Evolutionary conservation across 129 eudicot species (phyloP).

Genomic region (Cynara cardunculus): DNA sequence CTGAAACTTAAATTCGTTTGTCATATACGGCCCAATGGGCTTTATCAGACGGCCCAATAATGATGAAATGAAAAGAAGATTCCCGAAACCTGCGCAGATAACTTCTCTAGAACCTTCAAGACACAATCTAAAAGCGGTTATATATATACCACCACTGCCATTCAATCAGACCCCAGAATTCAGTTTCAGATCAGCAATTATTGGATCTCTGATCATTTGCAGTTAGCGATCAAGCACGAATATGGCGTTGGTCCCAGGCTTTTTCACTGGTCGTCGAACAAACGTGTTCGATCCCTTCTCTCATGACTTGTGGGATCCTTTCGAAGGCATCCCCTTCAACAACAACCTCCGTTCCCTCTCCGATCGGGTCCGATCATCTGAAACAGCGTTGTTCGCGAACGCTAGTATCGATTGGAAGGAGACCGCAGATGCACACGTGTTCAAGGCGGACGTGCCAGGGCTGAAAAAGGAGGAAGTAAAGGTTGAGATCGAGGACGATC

Average conservation of each 20-base stretch:
- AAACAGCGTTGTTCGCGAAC: constrained; percentile 16
- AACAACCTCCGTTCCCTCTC: constrained; percentile 6
- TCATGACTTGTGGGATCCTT: constrained; percentile 28
- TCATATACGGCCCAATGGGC: neutral
- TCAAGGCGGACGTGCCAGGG: constrained; percentile 53
- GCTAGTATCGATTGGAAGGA: constrained; percentile 50
- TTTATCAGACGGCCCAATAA: neutral
- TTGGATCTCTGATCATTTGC: neutral
- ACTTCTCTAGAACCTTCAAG: constrained; percentile 25
- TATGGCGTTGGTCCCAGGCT: constrained; percentile 27
- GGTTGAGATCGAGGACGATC: constrained; percentile 49
- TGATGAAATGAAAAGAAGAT: neutral
- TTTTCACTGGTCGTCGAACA: constrained; percentile 20
- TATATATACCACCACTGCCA: constrained; percentile 8
- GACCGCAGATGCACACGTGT: constrained; percentile 35
- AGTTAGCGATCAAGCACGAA: neutral
- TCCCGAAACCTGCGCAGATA: neutral
- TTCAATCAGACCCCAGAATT: neutral
- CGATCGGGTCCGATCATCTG: neutral
- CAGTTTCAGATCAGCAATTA: constrained; percentile 3
- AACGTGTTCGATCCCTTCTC: constrained; percentile 34
- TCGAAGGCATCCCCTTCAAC: constrained; percentile 22
- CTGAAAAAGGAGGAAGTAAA: constrained; percentile 54
- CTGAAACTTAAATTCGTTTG: neutral
- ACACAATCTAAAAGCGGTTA: neutral